phyloP scores from a whole-genome alignment of 139 green algal genomes.

The Coelastrella sp. region DNA sequence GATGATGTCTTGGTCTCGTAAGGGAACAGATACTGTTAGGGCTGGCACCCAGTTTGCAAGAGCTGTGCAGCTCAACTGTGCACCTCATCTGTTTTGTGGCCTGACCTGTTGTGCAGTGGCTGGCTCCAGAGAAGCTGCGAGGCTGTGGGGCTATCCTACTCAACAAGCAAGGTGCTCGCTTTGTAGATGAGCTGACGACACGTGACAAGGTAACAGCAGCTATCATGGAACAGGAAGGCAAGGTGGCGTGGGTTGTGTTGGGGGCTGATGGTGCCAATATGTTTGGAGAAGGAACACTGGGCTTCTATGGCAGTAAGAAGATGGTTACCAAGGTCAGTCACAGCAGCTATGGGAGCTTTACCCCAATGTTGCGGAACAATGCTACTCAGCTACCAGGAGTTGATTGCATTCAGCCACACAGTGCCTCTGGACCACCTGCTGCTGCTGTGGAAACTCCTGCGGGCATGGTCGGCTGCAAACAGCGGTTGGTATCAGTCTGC shows the following conservation, averaged over 20 bases:
- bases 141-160: slow-evolving; percentile 75
- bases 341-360: neutral
- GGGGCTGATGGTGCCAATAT: slow-evolving; percentile 40
- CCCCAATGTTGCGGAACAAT: too few relatives aligned
- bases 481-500: too few relatives aligned
- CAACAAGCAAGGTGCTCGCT: slow-evolving; percentile 64
- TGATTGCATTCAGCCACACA: too few relatives aligned
- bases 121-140: slow-evolving; percentile 84
- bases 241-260: slow-evolving; percentile 69
- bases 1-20: too few relatives aligned
- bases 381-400: too few relatives aligned
- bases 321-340: slow-evolving; percentile 65
- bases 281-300: slow-evolving; percentile 66
- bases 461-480: too few relatives aligned
- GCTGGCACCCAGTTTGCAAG: too few relatives aligned
- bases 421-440: too few relatives aligned
- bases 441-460: too few relatives aligned
- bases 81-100: neutral
- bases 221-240: slow-evolving; percentile 52
- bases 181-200: slow-evolving; percentile 83
- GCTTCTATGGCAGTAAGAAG: slow-evolving; percentile 74
- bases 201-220: slow-evolving; percentile 68
- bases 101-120: slow-evolving; percentile 54
- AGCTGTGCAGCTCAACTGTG: neutral
- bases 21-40: too few relatives aligned